Evolutionary conservation across 208 protist species (phyloP).

Genomic region (Wallacemonas sp.): DNA sequence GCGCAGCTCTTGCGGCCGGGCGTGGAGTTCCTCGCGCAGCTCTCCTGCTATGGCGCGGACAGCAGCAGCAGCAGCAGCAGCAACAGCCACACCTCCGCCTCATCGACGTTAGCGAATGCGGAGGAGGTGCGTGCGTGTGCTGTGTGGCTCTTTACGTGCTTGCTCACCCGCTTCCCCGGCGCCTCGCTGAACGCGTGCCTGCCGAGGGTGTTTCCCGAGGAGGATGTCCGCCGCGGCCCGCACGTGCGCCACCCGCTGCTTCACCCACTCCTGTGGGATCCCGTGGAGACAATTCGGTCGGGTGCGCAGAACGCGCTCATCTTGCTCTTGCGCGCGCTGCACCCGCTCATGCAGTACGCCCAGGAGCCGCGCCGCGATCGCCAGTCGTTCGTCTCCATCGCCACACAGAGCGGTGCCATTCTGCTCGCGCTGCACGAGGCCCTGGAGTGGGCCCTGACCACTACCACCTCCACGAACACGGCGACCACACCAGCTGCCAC

Average conservation of each 20-base stretch:
- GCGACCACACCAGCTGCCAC: not conserved
- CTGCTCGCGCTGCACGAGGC: conserved; percentile 60
- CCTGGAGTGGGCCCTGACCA: conserved; percentile 50
- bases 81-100: not conserved
- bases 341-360: conserved; percentile 65
- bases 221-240: conserved; percentile 43
- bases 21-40: conserved; percentile 36
- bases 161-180: conserved; percentile 63
- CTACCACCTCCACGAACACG: not conserved
- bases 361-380: conserved; percentile 61
- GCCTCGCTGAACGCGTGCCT: conserved; percentile 62
- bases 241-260: conserved; percentile 61
- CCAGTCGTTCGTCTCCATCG: conserved; percentile 73
- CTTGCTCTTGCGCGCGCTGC: conserved; percentile 57
- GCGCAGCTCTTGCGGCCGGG: conserved; percentile 43
- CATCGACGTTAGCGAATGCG: not conserved
- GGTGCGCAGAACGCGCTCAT: conserved; percentile 40
- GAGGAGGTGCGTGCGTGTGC: conserved; percentile 42
- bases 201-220: conserved; percentile 67
- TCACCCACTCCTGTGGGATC: conserved; percentile 57
- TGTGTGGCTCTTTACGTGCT: conserved; percentile 45
- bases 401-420: conserved; percentile 54
- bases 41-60: conserved; percentile 23
- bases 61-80: not conserved
- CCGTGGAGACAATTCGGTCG: conserved; percentile 26